phyloP scores from a whole-genome alignment of 345 rosid genomes.

The Adansonia digitata region DNA sequence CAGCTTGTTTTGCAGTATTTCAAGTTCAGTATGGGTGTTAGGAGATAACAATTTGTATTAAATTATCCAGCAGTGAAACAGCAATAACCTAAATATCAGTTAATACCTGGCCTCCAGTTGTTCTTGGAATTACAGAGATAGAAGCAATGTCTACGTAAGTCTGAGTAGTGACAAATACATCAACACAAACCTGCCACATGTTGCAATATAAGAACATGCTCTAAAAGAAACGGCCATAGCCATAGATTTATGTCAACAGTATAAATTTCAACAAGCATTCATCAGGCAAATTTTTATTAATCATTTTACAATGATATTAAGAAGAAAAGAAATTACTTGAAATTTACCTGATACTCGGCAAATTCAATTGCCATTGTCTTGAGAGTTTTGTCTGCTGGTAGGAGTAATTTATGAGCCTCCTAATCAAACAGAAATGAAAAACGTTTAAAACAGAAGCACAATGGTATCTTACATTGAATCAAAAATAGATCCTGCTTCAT shows the following conservation, averaged over 20 bases:
- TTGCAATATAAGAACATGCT: constrained; percentile 13
- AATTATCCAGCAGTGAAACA: background rate
- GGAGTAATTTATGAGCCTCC: constrained; percentile 97
- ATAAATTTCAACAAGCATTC: constrained; percentile 5
- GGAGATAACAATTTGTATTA: background rate
- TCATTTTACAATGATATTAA: background rate
- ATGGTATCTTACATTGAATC: background rate
- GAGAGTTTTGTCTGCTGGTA: constrained; percentile 80
- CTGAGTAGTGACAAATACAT: constrained; percentile 83
- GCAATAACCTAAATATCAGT: constrained; percentile 2
- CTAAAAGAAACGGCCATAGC: background rate
- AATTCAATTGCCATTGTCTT: constrained; percentile 96
- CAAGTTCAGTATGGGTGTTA: background rate
- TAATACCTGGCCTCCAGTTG: constrained; percentile 93
- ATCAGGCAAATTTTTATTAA: background rate
- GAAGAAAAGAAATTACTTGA: constrained; percentile 6
- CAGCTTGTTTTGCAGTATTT: background rate
- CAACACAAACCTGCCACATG: constrained; percentile 83
- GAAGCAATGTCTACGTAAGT: constrained; percentile 89
- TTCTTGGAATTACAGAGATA: constrained; percentile 79
- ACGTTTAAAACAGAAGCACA: background rate
- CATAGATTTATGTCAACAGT: background rate
- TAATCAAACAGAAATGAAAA: constrained; percentile 29
- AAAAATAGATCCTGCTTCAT: background rate
- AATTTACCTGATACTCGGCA: constrained; percentile 92